Evolutionary conservation across 75 land plant species (phyloP), one percentile per base, ranked within the genome.

Genomic region (Sequoiadendron giganteum): DNA sequence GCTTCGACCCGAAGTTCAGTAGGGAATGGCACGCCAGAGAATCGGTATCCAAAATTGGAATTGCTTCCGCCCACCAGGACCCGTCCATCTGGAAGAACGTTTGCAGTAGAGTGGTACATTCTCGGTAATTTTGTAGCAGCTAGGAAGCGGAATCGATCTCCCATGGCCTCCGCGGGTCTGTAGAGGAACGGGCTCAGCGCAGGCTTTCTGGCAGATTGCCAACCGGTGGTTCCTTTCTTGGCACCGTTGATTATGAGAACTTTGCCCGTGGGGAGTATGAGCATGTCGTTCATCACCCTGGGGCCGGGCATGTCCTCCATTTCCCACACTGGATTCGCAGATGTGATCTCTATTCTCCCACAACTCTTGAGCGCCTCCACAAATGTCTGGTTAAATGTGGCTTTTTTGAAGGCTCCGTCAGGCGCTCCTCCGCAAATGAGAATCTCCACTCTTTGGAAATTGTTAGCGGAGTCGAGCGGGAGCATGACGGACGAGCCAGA

Each of bases 341-440:
- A 89, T 3, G 91, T 91, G 9, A 94, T 91, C 49, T 81, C 91
- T 55, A 94, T 93, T 48, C 95, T 90, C 8, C 90, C 95, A 55
- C 95, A 94, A 10, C 89, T 84, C 18, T 54, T 85, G 30, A 91
- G 58, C 18, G 88, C 93, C 5, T 68, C 73, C 84, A 25, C n/a
- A 86, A 54, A 88, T 1, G n/a, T 45, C 1, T 55, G 40, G 10
- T 75, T 28, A 13, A 28, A 21, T n/a, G 88, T 86, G 1, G 85
- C 90, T 2, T 28, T 11, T 15, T 90, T 14, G 89, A 70, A 91
- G 1, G 96, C 65, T 0, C 91, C 93, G n/a, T 39, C 72, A 0
- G 92, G 93, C 0, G 96, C 91, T 2, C 98, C 98, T 7, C 97
- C 98, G 88, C 98, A 96, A 19, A 96, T 82, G 85, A 96, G 48